Evolutionary conservation across 2,329 filamentous ascomycete genomes (phyloP), one percentile per base, ranked within the genome.

Genomic region (Fusarium sp.): DNA sequence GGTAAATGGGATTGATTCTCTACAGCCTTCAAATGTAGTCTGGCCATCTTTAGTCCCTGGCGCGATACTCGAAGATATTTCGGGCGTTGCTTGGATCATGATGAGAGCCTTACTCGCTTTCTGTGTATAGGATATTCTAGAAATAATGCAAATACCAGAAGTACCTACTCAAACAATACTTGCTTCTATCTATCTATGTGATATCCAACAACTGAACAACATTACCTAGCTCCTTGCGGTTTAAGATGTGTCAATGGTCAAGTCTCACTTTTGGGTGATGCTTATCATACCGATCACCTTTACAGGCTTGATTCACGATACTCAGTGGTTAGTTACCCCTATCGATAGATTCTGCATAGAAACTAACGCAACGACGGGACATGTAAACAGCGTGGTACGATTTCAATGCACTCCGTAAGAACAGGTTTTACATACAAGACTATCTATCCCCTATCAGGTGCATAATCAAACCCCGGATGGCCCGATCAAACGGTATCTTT

Each of bases 21-120:
- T 46, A 54, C 70, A 60, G 65, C 75, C 73, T 80, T 75, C 85
- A 86, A 84, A 87, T 86, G 84, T 88, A 79, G 84, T 84, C 84
- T 76, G 73, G 77, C 76, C 62, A 59, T 64, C 56, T 47, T 53
- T 57, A 38, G 53, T 62, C 61, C 61, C 46, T 58, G 53, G 47
- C 53, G 50, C 63, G 62, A 63, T 66, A 66, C 62, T 56, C 49
- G 62, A 53, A 65, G 62, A 65, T 65, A 65, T 65, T 65, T 63
- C 49, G 57, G 46, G 62, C 62, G 62, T 61, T 61, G 49, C 52
- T 46, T 57, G 60, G 52, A 64, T 61, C 64, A 70, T 71, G 73
- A 75, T 70, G 63, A 70, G 69, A 73, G 76, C 74, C 75, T 78
- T 83, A 80, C 83, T 84, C 83, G 84, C 84, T 86, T 83, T 86